Evolutionary conservation across 179 eudicot genomes (phyloP), one percentile per base, ranked within the genome.

Genomic region (Spergularia azorica): DNA sequence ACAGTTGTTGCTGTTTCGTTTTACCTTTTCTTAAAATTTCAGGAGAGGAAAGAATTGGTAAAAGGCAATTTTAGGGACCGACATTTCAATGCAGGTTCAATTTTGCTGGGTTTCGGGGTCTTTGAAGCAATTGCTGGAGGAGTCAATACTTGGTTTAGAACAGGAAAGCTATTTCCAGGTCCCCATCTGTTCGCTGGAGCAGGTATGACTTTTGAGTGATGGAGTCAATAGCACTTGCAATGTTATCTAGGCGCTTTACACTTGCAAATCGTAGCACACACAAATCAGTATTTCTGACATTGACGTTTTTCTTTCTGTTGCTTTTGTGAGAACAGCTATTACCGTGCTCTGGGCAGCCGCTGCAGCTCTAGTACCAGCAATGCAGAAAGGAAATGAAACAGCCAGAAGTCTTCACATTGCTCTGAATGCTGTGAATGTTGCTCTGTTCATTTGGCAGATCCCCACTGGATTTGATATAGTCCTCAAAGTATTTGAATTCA

Each of bases 151-250:
- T 96, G 88, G 86, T 14, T 94, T 14, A 88, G 99, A 81, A 85
- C 96, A 1, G 99, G 99, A 76, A 96, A 94, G 85, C 92, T 95
- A 75, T 93, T 96, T 70, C 99, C 99, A 2, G 99, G 98, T 46
- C 98, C 99, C 76, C 99, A 91, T 84, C 84, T 96, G 64, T 96
- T 79, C 80, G 92, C 97, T 41, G 99, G 99, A 77, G 94, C 99
- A 87, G 99, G 97, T 76, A 65, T 76, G 15, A 26, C 32, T 26
- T 26, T 26, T 26, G 2, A 18, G 5, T 75, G 77, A 74, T 26
- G 64, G 32, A 55, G 41, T 36, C 48, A 51, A 57, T 17, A 48
- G 18, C 16, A 38, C 52, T 39, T 58, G 56, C 39, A 56, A 38
- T 46, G 74, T 26, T 57, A 59, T 59, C 0, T 38, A 26, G 32